These are phyloP conservation scores for Leucosporidium scottii DNA, from an alignment of 768 basidiomycete genomes.

Conservation along the genomic window DNA sequence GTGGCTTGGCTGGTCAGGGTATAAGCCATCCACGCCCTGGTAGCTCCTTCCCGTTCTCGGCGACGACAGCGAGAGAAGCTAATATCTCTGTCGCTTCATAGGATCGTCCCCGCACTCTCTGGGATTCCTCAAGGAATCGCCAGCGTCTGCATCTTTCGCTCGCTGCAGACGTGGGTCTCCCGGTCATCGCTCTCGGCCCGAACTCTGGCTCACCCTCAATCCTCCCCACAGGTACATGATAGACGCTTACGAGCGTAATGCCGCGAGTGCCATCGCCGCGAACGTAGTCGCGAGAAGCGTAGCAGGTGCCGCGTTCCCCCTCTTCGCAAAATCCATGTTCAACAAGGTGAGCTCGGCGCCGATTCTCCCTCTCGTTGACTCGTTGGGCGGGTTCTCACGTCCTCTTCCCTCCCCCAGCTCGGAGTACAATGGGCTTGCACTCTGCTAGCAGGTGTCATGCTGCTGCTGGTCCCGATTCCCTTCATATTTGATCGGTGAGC, in stretches of 20 bases:
- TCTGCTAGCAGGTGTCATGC: constrained; percentile 16
- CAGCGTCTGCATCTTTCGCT: constrained; percentile 14
- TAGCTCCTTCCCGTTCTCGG: background rate
- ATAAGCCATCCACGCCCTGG: constrained; percentile 15
- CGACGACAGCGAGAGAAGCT: too few species aligned
- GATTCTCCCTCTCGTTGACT: too few species aligned
- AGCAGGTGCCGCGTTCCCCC: constrained; percentile 15
- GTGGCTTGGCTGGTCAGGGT: constrained; percentile 20
- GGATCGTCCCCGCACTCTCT: constrained; percentile 17
- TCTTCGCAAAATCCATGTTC: constrained; percentile 18
- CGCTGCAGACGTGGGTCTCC: background rate
- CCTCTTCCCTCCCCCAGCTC: background rate
- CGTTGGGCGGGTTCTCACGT: too few species aligned
- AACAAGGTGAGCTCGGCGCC: background rate
- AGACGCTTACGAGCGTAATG: constrained; percentile 19
- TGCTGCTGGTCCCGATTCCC: constrained; percentile 11
- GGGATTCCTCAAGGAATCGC: constrained; percentile 25
- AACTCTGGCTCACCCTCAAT: too few species aligned
- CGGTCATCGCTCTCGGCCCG: background rate
- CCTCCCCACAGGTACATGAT: constrained; percentile 10
- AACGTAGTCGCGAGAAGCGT: constrained; percentile 5
- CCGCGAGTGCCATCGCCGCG: constrained; percentile 7
- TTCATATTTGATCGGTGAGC: constrained; percentile 15
- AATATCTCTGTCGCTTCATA: background rate
- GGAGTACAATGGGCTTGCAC: constrained; percentile 14